phyloP scores from a whole-genome alignment of 1,139 yeast species.

The Yamadazyma pseudoaaseri region DNA sequence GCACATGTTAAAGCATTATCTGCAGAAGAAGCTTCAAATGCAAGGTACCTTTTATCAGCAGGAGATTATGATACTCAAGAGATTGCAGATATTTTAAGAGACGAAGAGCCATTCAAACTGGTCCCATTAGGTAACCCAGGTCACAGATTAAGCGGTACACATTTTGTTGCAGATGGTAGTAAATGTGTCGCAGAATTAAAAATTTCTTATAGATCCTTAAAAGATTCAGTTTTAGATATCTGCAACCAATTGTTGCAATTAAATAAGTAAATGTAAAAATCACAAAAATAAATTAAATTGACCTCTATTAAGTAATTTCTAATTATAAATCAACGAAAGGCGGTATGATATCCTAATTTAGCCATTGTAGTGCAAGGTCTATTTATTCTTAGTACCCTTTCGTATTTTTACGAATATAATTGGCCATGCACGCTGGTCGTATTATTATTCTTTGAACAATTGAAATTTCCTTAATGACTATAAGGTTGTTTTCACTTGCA shows the following conservation, averaged over 20 bases:
- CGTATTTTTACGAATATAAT: no score
- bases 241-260: slow-evolving; percentile 26
- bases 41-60: slow-evolving; percentile 28
- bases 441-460: no score
- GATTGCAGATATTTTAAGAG: slow-evolving; percentile 22
- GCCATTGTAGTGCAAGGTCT: no score
- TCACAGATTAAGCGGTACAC: slow-evolving; percentile 18
- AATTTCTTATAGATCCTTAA: slow-evolving; percentile 30
- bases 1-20: slow-evolving; percentile 34
- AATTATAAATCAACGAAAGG: no score
- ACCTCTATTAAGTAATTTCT: no score
- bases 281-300: no score
- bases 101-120: slow-evolving; percentile 4
- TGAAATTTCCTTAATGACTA: no score
- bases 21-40: slow-evolving; percentile 17
- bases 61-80: slow-evolving; percentile 29
- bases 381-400: no score
- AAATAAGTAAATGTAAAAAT: neutral
- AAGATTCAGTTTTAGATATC: slow-evolving; percentile 37
- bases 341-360: neutral
- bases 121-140: slow-evolving; percentile 24
- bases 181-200: slow-evolving; percentile 20
- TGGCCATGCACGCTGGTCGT: no score
- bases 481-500: no score
- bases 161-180: slow-evolving; percentile 20